Evolutionary conservation across 805 yeast genomes (phyloP).

Genomic region (Spathaspora arborariae): DNA sequence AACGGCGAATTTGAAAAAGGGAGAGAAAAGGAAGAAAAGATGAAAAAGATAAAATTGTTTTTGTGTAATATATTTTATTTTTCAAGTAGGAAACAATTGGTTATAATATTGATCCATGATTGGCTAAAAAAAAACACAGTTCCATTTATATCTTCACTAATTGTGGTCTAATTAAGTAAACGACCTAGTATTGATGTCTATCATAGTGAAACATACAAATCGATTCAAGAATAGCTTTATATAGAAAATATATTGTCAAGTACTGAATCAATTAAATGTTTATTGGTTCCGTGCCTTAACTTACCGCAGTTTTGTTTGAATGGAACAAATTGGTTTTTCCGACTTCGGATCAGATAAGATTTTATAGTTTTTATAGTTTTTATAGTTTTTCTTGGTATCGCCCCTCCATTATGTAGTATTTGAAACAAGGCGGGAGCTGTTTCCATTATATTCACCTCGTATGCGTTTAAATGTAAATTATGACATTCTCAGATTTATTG

Average conservation of each 20-base stretch:
- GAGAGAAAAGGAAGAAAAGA: conserved; percentile 4
- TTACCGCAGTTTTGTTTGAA: neutral
- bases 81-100: neutral
- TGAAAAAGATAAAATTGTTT: conserved; percentile 12
- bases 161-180: too few species aligned
- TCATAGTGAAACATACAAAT: too few species aligned
- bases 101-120: neutral
- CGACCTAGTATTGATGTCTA: too few species aligned
- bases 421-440: neutral
- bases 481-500: too few species aligned
- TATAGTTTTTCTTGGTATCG: neutral
- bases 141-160: too few species aligned
- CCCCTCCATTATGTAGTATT: neutral
- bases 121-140: neutral
- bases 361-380: neutral
- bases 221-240: too few species aligned
- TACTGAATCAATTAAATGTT: too few species aligned
- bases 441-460: neutral
- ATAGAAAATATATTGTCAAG: too few species aligned
- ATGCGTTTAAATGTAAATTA: neutral
- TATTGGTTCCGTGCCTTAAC: too few species aligned
- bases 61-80: conserved; percentile 3
- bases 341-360: conserved; percentile 5
- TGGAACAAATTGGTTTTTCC: neutral
- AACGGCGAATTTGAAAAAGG: neutral